Conservation (phyloP, 441 rosid genomes). For the Gossypium lobatum region DNA sequence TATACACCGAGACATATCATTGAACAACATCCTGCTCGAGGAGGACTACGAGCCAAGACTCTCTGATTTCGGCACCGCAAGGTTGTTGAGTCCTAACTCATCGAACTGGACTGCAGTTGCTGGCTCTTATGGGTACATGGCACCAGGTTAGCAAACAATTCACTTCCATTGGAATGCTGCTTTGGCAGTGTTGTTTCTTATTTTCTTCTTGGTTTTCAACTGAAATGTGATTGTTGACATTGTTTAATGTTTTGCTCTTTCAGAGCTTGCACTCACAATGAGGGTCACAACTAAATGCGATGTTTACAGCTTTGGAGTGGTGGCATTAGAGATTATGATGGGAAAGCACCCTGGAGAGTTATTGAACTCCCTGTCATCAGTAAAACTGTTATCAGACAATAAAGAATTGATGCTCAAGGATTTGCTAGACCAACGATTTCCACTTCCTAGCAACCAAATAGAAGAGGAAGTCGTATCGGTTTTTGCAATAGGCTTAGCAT, state of each 20-base stretch:
- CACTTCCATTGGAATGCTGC: not conserved
- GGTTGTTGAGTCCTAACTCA: constrained; percentile 34
- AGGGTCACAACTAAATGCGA: constrained; percentile 45
- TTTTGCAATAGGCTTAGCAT: constrained; percentile 34
- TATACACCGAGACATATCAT: constrained; percentile 54
- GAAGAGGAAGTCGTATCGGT: constrained; percentile 37
- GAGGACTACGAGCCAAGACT: constrained; percentile 41
- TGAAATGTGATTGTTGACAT: not conserved
- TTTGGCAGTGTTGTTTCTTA: not conserved
- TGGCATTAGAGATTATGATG: constrained; percentile 52
- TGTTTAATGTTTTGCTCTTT: constrained; percentile 8
- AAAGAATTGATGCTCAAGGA: constrained; percentile 30
- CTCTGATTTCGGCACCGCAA: constrained; percentile 60
- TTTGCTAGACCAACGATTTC: constrained; percentile 43
- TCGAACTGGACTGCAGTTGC: constrained; percentile 59
- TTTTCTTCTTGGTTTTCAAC: not conserved
- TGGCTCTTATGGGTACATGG: constrained; percentile 72
- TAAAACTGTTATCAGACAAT: constrained; percentile 12
- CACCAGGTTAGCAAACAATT: constrained; percentile 47
- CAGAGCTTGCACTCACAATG: constrained; percentile 58
- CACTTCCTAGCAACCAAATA: constrained; percentile 31
- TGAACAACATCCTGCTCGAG: constrained; percentile 51
- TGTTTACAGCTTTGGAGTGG: constrained; percentile 59
- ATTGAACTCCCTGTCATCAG: constrained; percentile 24
- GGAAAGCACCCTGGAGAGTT: constrained; percentile 66